Percentiles rank a stretch among this genome's conserved stretches.
Evolutionary conservation across 176 grass and related monocot genomes (phyloP).

Genomic region (Carex myosuroides): DNA sequence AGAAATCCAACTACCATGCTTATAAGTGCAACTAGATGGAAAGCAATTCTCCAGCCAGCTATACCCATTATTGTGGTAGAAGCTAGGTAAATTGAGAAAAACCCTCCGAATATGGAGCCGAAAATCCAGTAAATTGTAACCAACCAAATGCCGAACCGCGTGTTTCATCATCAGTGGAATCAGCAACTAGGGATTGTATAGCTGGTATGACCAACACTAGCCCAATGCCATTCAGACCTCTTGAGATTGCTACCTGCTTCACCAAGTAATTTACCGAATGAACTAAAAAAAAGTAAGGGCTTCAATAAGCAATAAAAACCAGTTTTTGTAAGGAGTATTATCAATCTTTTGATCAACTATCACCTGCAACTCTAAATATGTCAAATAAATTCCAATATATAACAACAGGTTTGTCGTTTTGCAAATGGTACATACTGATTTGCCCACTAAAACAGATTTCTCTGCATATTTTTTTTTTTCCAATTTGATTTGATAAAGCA

Average conservation of each 20-base stretch:
- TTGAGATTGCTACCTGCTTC: slow-evolving; percentile 47
- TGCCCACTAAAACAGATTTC: no score
- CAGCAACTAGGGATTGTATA: slow-evolving; percentile 57
- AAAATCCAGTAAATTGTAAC: slow-evolving; percentile 53
- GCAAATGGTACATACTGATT: not conserved
- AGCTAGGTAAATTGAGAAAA: slow-evolving; percentile 50
- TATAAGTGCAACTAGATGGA: slow-evolving; percentile 56
- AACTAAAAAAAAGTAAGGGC: no score
- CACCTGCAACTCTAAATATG: no score
- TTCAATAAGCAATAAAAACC: no score
- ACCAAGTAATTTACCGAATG: not conserved
- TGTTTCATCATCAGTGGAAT: slow-evolving; percentile 57
- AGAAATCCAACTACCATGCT: slow-evolving; percentile 50
- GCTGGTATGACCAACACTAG: slow-evolving; percentile 60
- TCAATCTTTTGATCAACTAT: no score
- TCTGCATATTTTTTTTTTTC: no score
- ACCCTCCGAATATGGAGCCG: slow-evolving; percentile 56
- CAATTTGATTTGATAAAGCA: no score
- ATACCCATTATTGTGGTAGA: slow-evolving; percentile 57
- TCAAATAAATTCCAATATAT: no score
- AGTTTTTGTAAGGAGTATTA: no score
- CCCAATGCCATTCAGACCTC: slow-evolving; percentile 63
- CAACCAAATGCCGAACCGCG: slow-evolving; percentile 63
- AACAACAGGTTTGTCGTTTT: no score
- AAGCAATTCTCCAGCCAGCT: slow-evolving; percentile 65